Evolutionary conservation across 2,329 filamentous ascomycete genomes (phyloP), one percentile per base, ranked within the genome.

Genomic region (Knufia petricola): DNA sequence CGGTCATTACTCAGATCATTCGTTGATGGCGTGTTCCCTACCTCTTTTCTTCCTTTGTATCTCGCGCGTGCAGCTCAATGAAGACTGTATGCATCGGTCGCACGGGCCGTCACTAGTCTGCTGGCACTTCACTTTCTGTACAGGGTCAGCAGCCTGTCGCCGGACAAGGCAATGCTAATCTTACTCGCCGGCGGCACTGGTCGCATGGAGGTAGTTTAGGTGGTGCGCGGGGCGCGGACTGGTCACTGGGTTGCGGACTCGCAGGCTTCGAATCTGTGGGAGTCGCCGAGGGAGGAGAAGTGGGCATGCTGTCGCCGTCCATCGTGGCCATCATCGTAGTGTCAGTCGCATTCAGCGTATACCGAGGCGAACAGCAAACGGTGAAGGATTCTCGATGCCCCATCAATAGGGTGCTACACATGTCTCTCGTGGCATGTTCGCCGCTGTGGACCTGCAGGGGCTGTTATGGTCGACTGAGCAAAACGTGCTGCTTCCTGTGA

Each of bases 101-200:
- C 55, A 58, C 17, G 54, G 45, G 41, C 54, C 55, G 8, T 48
- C 44, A 42, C 56, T 56, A 20, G 48, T 54, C 34, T 52, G 34
- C 41, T 48, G 32, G 32, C 46, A 48, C 21, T 48, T 48, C 3
- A 48, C 46, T 48, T 48, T 48, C 46, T 52, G 40, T 26, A 21
- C 34, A 23, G 32, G 38, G 12, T 42, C 21, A 31, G 44, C 23
- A 15, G 42, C n/a, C 13, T 42, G 21, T 38, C 13, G 28, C 19
- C 37, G 4, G 34, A 8, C 6, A 20, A 21, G 20, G 17, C 15
- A 28, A n/a, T 26, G 41, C 55, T 39, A 12, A 56, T 36, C 54
- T 55, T 17, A 60, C 58, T 44, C 58, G 59, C 38, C 53, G 48
- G 21, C 58, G 51, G 45, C 58, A 60, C 19, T 58, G 55, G 44